Base-by-base conservation (phyloP, 2,329 filamentous ascomycete species). In the Colletotrichum lentis region DNA sequence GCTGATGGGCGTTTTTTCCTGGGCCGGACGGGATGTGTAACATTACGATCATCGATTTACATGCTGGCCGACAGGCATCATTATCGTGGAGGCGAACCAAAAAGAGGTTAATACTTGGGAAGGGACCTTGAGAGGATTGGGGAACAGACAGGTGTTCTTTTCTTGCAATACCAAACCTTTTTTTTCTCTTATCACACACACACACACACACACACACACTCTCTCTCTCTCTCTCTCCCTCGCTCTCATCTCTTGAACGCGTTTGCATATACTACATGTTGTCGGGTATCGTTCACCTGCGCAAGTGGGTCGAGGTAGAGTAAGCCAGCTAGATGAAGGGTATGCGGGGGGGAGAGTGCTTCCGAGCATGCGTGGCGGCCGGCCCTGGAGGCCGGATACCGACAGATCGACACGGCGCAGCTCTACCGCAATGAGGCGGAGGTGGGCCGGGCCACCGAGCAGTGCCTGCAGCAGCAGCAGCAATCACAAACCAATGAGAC, bases 391-490 rank as follows among this genome's bases (percentile, higher is more conserved):
- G 77, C 78, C 10, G 87, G 88, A 37, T 90, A 90, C 75, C 83
- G 87, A 43, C 87, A 90, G 73, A 85, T 91, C 62, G 88, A 91
- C 77, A 86, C 89, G 0, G 91, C 91, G 0, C 78, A 80, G 41
- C 72, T 77, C 76, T 94, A 93, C 76, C 84, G 78, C 60, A 94
- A 93, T 73, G 91, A 93, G 74, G 75, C 78, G 14, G 83, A 90
- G 74, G 90, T 93, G 54, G 89, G 90, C 3, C 80, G 85, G 59
- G 90, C 90, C 0, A 77, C 92, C n/a, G 79, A 79, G 27, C 75
- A 84, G 64, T 88, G 27, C 18, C 46, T 64, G 14, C 10, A 16
- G 49, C 60, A 53, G 20, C 20, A 85, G 5, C 27, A 2, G 82
- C 82, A 0, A 70, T 92, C 6, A 43, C 53, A 16, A 3, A n/a